Evolutionary conservation across 257 asterid genomes (phyloP).

Genomic region (Paulownia fortunei): DNA sequence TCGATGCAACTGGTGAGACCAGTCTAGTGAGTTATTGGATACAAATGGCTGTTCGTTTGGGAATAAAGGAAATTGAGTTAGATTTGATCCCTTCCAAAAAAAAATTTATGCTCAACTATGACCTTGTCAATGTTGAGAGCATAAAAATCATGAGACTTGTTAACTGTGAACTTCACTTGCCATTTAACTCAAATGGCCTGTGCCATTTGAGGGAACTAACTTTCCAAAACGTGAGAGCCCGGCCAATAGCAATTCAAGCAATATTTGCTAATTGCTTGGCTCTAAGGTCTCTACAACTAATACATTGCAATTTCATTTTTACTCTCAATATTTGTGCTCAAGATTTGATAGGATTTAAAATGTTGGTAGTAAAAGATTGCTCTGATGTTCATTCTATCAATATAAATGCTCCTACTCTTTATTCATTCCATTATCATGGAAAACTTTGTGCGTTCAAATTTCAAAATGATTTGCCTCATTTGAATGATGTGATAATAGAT

Average conservation of each 20-base stretch:
- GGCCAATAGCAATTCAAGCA: neutral
- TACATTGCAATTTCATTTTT: neutral
- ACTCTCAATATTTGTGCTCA: neutral
- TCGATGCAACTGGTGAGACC: slow-evolving; percentile 6
- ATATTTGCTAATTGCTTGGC: slow-evolving; percentile 25
- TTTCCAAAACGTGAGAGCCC: slow-evolving; percentile 11
- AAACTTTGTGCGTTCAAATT: slow-evolving; percentile 31
- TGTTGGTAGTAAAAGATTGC: slow-evolving; percentile 34
- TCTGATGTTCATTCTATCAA: neutral
- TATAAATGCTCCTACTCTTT: slow-evolving; percentile 24
- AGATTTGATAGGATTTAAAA: neutral
- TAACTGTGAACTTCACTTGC: slow-evolving; percentile 31
- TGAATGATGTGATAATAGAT: slow-evolving; percentile 31
- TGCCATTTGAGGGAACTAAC: slow-evolving; percentile 23
- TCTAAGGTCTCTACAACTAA: neutral
- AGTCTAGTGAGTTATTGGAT: slow-evolving; percentile 31
- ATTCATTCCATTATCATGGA: slow-evolving; percentile 33
- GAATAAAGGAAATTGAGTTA: slow-evolving; percentile 34
- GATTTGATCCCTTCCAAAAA: neutral
- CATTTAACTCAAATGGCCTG: slow-evolving; percentile 5
- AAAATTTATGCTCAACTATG: neutral
- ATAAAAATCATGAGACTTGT: slow-evolving; percentile 29
- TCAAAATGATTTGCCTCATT: neutral
- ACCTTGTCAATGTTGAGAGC: neutral
- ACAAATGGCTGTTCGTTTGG: neutral